Percentiles rank a stretch among this genome's conserved stretches.
These are phyloP conservation scores for Morella rubra DNA, from an alignment of 306 rosid genomes.

Conservation along the genomic window DNA sequence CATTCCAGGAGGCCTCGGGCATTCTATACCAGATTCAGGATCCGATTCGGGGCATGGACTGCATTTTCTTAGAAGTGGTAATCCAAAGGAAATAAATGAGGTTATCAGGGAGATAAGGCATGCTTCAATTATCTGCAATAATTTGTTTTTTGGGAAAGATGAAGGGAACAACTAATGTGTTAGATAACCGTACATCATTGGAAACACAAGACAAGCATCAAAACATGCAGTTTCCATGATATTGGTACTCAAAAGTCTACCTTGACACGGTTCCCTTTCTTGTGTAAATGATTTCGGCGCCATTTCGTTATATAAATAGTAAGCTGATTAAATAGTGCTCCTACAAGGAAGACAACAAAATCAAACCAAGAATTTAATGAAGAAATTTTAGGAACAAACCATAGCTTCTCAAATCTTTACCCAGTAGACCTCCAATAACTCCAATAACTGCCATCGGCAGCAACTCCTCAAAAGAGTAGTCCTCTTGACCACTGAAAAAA, in stretches of 20 bases:
- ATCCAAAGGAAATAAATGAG: conserved; percentile 81
- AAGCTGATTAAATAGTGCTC: conserved; percentile 93
- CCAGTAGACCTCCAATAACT: conserved; percentile 89
- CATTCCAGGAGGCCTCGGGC: conserved; percentile 92
- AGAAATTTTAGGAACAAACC: conserved; percentile 1
- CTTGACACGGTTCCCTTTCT: conserved; percentile 89
- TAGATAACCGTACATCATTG: conserved; percentile 19
- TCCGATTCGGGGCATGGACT: conserved; percentile 83
- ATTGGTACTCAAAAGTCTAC: conserved; percentile 30
- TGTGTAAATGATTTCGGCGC: conserved; percentile 91
- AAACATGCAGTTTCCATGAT: conserved; percentile 7
- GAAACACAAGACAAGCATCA: conserved; percentile 19
- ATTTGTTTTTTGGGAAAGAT: conserved; percentile 11
- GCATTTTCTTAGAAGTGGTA: conserved; percentile 88
- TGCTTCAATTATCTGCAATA: conserved; percentile 83
- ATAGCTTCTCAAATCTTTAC: conserved; percentile 35
- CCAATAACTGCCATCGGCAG: conserved; percentile 97
- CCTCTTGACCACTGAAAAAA: conserved; percentile 90
- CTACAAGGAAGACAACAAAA: conserved; percentile 38
- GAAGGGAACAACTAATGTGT: conserved; percentile 12
- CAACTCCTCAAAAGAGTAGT: conserved; percentile 88
- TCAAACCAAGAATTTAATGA: conserved; percentile 26
- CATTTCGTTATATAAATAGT: conserved; percentile 72
- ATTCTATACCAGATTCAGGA: conserved; percentile 71
- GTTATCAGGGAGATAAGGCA: conserved; percentile 84